Percentiles rank a stretch among this genome's conserved stretches.
phyloP scores from a whole-genome alignment of 352 stramenopile genomes.

The Phytophthora agathidicida region DNA sequence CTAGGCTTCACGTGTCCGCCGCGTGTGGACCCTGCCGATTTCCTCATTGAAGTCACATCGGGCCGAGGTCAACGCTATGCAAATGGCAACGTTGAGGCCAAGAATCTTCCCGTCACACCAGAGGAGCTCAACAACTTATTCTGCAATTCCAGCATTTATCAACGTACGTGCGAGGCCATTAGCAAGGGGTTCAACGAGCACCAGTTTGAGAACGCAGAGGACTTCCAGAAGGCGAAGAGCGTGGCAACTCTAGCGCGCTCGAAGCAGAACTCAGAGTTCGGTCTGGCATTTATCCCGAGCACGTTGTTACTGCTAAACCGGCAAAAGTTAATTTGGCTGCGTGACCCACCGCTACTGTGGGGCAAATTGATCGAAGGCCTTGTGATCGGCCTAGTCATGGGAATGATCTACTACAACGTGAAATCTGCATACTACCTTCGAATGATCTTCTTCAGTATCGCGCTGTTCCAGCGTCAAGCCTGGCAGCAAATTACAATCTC shows the following conservation, averaged over 20 bases:
- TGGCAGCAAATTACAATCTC: conserved; percentile 80
- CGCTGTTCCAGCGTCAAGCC: conserved; percentile 72
- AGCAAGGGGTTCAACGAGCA: conserved; percentile 60
- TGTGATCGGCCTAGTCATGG: conserved; percentile 83
- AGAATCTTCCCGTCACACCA: conserved; percentile 32
- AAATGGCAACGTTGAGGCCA: conserved; percentile 39
- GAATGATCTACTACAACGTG: conserved; percentile 76
- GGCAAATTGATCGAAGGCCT: conserved; percentile 71
- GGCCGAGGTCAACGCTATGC: conserved; percentile 57
- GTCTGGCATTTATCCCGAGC: conserved; percentile 44
- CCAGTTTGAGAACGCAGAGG: conserved; percentile 53
- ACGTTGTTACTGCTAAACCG: conserved; percentile 59
- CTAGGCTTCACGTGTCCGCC: conserved; percentile 77
- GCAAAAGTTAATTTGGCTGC: conserved; percentile 70
- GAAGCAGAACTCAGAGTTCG: conserved; percentile 64
- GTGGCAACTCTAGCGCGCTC: conserved; percentile 51
- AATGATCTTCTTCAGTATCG: conserved; percentile 77
- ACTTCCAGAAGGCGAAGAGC: conserved; percentile 60
- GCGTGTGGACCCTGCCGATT: conserved; percentile 70
- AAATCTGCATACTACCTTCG: conserved; percentile 64
- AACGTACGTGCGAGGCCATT: conserved; percentile 51
- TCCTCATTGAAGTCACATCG: conserved; percentile 73
- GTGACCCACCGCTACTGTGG: conserved; percentile 62
- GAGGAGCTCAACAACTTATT: conserved; percentile 71
- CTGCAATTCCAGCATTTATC: conserved; percentile 60